These are phyloP conservation scores for Theobroma grandiflorum DNA, from an alignment of 441 rosid genomes.

Conservation along the genomic window DNA sequence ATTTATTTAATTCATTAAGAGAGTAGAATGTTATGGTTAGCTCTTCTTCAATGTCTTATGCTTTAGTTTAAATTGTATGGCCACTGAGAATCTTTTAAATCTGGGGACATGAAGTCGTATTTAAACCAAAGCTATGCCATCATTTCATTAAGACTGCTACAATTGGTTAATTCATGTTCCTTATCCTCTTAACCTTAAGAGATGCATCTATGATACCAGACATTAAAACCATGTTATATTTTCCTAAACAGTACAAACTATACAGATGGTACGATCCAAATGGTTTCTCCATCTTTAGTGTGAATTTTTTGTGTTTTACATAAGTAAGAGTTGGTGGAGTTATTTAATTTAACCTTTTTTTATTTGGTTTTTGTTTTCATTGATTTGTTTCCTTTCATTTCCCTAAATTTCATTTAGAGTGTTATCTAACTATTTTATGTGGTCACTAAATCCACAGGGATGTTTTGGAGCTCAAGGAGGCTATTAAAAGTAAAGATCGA, in stretches of 20 bases:
- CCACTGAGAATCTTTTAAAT: background rate
- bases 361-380: background rate
- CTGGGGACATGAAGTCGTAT: background rate
- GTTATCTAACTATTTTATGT: constrained; percentile 23
- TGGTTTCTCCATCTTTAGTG: background rate
- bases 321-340: background rate
- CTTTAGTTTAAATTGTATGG: background rate
- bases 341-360: background rate
- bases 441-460: constrained; percentile 54
- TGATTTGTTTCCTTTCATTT: background rate
- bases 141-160: background rate
- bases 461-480: constrained; percentile 81
- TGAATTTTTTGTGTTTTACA: background rate
- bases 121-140: background rate
- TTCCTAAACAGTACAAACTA: background rate
- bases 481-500: constrained; percentile 79
- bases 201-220: background rate
- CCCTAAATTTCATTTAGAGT: background rate
- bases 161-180: constrained; percentile 7
- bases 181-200: background rate
- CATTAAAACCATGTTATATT: background rate
- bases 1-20: background rate
- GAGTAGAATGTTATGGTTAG: background rate
- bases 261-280: background rate
- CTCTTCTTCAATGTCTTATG: background rate